Base-by-base conservation (phyloP, 2,329 filamentous ascomycete species). In the Bipolaris zeicola region DNA sequence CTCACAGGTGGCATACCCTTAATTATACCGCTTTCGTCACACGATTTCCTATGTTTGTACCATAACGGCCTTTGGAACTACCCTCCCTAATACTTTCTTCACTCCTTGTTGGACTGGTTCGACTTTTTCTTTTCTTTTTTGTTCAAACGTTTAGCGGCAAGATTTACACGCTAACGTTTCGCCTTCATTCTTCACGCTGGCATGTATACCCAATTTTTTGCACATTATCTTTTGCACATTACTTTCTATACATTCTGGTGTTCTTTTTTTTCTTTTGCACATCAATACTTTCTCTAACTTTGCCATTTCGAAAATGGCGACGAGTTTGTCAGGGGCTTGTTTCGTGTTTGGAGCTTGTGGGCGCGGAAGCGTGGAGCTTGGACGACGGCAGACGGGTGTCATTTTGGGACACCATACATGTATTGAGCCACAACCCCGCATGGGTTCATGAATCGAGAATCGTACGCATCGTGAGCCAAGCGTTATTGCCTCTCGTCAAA, bases 51-150 rank as follows among this genome's bases (percentile, higher is more conserved):
- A 59, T 60, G 49, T 61, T 51, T 64, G 59, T 64, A 66, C 38
- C 55, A 66, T 66, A 54, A 75, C 72, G 71, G 68, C 68, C 66
- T 60, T 43, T 65, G 48, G 50, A 63, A 56, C 55, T 56, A 39
- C 59, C 28, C 57, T 64, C 52, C 62, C 57, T 45, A 55, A 43
- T 50, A 53, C 22, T 18, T 38, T 33, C 61, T 52, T 66, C 44
- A 47, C 57, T 58, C 52, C 26, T 54, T 46, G n/a, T 49, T 48
- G 33, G 46, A 51, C 18, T 44, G 51, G 51, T 49, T 60, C 57
- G 56, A 34, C 37, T 26, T 58, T 24, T 24, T 24, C 57, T 26
- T 58, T 5, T 5, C 6, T 24, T 50, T 3, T 48, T 55, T 61
- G 14, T 55, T 60, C 54, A 49, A 48, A 52, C 42, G 42, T 46